phyloP scores from a whole-genome alignment of 768 basidiomycete species.

The Tricholomella constricta region DNA sequence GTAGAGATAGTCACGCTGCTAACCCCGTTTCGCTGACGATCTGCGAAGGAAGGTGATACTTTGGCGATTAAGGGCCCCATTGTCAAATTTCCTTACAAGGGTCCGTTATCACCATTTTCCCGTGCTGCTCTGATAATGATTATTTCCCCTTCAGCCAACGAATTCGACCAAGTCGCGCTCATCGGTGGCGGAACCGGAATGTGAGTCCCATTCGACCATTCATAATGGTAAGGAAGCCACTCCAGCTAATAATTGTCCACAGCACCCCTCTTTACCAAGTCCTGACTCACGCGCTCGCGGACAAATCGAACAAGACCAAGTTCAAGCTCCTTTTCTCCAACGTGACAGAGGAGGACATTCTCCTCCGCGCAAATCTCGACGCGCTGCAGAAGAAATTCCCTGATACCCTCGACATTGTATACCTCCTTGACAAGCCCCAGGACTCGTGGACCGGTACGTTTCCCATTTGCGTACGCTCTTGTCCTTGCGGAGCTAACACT shows the following conservation, averaged over 20 bases:
- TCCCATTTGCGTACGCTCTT: not conserved
- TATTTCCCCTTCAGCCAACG: slow-evolving; percentile 55
- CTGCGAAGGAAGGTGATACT: slow-evolving; percentile 64
- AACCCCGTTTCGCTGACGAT: not conserved
- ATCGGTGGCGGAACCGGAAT: slow-evolving; percentile 96
- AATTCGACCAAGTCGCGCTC: slow-evolving; percentile 83
- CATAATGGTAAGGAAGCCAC: too few species aligned
- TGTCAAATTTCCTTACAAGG: slow-evolving; percentile 82
- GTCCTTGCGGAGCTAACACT: not conserved
- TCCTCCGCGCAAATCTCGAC: slow-evolving; percentile 80
- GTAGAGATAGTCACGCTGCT: slow-evolving; percentile 22
- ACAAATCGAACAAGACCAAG: slow-evolving; percentile 86
- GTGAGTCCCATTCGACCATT: slow-evolving; percentile 40
- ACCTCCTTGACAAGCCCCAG: slow-evolving; percentile 79
- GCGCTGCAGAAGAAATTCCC: slow-evolving; percentile 67
- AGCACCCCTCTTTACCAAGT: slow-evolving; percentile 88
- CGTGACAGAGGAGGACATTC: slow-evolving; percentile 86
- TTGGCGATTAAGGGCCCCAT: slow-evolving; percentile 92
- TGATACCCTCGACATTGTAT: slow-evolving; percentile 76
- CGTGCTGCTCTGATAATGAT: not conserved
- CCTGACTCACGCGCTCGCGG: slow-evolving; percentile 68
- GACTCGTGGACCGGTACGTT: slow-evolving; percentile 59
- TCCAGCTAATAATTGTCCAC: too few species aligned
- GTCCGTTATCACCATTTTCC: slow-evolving; percentile 36
- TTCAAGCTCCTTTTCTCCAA: slow-evolving; percentile 94